Evolutionary conservation across 768 basidiomycete species (phyloP).

Genomic region (Trametes punicea): DNA sequence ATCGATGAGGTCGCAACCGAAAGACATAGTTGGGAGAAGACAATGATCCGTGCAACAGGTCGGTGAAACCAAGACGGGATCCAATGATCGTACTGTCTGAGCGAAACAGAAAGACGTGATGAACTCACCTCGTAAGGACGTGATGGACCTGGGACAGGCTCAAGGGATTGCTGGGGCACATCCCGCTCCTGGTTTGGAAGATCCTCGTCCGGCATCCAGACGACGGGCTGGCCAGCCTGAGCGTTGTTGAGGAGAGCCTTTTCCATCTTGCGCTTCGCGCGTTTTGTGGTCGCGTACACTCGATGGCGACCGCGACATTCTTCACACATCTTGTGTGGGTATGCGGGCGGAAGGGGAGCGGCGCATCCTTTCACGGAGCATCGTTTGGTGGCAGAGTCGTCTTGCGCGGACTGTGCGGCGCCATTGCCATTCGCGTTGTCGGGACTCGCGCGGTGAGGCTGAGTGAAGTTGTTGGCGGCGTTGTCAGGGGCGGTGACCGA

Average conservation of each 20-base stretch:
- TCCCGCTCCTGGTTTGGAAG: constrained; percentile 10
- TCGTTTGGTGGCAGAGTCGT: not conserved
- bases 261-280: constrained; percentile 48
- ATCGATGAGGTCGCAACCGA: too few species aligned
- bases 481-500: not conserved
- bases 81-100: not conserved
- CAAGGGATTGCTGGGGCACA: not conserved
- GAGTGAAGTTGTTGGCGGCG: not conserved
- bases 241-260: constrained; percentile 36
- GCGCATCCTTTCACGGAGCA: constrained; percentile 48
- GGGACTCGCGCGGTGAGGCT: not conserved
- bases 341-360: constrained; percentile 29
- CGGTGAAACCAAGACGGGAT: too few species aligned
- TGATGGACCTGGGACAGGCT: constrained; percentile 11
- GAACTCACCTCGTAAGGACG: constrained; percentile 13
- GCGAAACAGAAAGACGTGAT: not conserved
- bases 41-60: too few species aligned
- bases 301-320: constrained; percentile 48
- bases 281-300: constrained; percentile 48
- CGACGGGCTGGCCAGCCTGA: constrained; percentile 22
- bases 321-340: constrained; percentile 51
- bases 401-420: not conserved
- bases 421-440: not conserved
- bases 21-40: too few species aligned
- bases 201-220: constrained; percentile 28